Conservation (phyloP, 257 asterid genomes). For the Perilla frutescens region DNA sequence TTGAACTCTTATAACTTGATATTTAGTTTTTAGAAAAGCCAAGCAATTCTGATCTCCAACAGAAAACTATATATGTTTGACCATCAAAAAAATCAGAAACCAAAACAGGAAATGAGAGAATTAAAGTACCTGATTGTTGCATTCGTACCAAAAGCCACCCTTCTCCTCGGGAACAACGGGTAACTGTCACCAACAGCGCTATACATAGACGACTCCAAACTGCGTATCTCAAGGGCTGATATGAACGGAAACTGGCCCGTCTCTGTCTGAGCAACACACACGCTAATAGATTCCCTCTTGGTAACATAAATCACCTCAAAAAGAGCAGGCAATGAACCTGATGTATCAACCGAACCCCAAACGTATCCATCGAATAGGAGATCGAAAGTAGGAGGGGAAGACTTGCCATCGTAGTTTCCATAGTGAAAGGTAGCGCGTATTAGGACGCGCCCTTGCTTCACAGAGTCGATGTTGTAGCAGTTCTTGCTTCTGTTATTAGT, state of each 20-base stretch:
- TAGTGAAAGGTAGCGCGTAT: constrained; percentile 68
- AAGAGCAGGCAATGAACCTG: constrained; percentile 6
- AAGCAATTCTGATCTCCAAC: too few species aligned
- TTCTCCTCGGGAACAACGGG: constrained; percentile 47
- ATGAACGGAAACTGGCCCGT: constrained; percentile 59
- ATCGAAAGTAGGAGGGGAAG: constrained; percentile 60
- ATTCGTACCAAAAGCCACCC: constrained; percentile 62
- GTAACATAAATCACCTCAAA: constrained; percentile 53
- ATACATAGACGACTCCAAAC: constrained; percentile 57
- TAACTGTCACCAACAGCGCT: neutral
- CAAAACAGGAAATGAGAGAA: too few species aligned
- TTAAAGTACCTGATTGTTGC: constrained; percentile 48
- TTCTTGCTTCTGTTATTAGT: constrained; percentile 42
- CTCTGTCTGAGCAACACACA: constrained; percentile 59
- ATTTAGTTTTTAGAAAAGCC: too few species aligned
- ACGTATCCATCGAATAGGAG: constrained; percentile 61
- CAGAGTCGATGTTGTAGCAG: constrained; percentile 45
- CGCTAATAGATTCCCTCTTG: constrained; percentile 42
- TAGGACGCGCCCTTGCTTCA: constrained; percentile 41
- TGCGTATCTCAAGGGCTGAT: constrained; percentile 63
- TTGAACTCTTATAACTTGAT: too few species aligned
- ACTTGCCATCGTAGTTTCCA: constrained; percentile 64
- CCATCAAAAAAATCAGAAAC: too few species aligned
- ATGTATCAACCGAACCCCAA: constrained; percentile 53
- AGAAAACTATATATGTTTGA: too few species aligned